phyloP scores from a whole-genome alignment of 306 rosid species.

The Trifolium dubium region DNA sequence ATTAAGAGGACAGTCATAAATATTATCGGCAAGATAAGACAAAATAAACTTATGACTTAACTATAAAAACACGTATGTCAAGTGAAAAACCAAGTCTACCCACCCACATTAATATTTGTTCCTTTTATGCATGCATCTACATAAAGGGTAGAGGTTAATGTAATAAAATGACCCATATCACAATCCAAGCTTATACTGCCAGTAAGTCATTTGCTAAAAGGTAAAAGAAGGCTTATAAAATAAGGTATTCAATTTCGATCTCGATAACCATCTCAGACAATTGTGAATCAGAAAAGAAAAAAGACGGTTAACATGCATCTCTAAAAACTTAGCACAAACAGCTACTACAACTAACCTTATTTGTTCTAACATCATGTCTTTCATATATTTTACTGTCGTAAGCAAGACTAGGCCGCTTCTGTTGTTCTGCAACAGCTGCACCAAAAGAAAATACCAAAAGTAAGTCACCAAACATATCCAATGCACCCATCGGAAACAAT shows the following conservation, averaged over 20 bases:
- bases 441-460: slow-evolving; percentile 39
- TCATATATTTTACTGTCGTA: slow-evolving; percentile 74
- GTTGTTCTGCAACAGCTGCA: slow-evolving; percentile 75
- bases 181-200: slow-evolving; percentile 21
- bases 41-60: slow-evolving; percentile 14
- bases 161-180: slow-evolving; percentile 8
- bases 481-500: slow-evolving; percentile 16
- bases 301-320: slow-evolving; percentile 8
- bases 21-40: slow-evolving; percentile 15
- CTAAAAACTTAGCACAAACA: slow-evolving; percentile 27
- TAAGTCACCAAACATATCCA: slow-evolving; percentile 37
- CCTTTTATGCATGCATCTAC: slow-evolving; percentile 19
- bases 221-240: slow-evolving; percentile 1
- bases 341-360: slow-evolving; percentile 66
- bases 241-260: slow-evolving; percentile 16
- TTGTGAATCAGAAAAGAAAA: background rate
- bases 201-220: slow-evolving; percentile 4
- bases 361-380: slow-evolving; percentile 69
- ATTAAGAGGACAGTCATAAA: slow-evolving; percentile 4
- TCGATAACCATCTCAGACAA: slow-evolving; percentile 26
- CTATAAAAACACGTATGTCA: slow-evolving; percentile 21
- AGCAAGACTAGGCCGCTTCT: slow-evolving; percentile 68
- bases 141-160: slow-evolving; percentile 21
- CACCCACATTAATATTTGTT: background rate
- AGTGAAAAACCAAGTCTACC: slow-evolving; percentile 20